phyloP scores from a whole-genome alignment of 2,329 filamentous ascomycete genomes.

The Zymoseptoria crescenta region DNA sequence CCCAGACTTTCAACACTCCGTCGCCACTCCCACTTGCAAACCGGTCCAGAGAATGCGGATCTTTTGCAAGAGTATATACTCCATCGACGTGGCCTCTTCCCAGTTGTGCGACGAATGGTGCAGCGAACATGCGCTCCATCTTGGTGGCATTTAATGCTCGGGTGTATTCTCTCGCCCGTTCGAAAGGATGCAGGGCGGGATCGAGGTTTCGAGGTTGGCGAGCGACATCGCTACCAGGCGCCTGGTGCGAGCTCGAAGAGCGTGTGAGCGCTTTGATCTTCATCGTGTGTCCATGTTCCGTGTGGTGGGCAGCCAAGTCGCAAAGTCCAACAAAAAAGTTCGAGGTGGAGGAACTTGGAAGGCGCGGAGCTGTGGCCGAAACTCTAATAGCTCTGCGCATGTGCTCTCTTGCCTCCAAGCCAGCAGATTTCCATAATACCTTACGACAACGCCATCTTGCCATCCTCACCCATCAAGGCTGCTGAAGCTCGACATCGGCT shows the following conservation, averaged over 20 bases:
- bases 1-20: slow-evolving; percentile 90
- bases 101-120: slow-evolving; percentile 77
- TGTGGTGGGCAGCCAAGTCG: background rate
- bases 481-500: background rate
- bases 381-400: slow-evolving; percentile 2
- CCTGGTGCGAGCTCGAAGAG: slow-evolving; percentile 56
- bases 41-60: slow-evolving; percentile 40
- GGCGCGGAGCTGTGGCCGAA: slow-evolving; percentile 1
- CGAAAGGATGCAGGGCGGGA: slow-evolving; percentile 81
- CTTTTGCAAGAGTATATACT: slow-evolving; percentile 43
- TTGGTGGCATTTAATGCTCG: slow-evolving; percentile 78
- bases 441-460: background rate
- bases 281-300: slow-evolving; percentile 16
- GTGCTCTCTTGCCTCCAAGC: background rate
- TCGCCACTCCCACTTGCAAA: slow-evolving; percentile 79
- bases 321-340: slow-evolving; percentile 3
- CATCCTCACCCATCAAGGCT: background rate
- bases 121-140: slow-evolving; percentile 83
- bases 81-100: slow-evolving; percentile 90
- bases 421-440: background rate
- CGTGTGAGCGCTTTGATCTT: slow-evolving; percentile 62
- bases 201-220: slow-evolving; percentile 67
- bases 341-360: background rate
- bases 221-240: slow-evolving; percentile 57
- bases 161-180: slow-evolving; percentile 79